Percentiles rank a stretch among this genome's conserved stretches.
Conservation (phyloP, 306 rosid species). For the cucumber (Cucumis sativus) region Cucumber_9930_V3 NC_026660.2:25324501-25325000, state of each 20-base stretch:
- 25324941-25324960: background rate
- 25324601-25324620: too few species aligned
- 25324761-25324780: background rate
- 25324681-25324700: background rate
- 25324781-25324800: background rate
- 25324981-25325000: background rate
- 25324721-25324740: too few species aligned
- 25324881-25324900: background rate
- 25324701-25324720: too few species aligned
- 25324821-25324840: background rate
- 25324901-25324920: background rate
- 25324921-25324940: background rate
- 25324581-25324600: too few species aligned
- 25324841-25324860: background rate
- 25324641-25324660: background rate
- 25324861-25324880: background rate
- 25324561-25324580: too few species aligned
- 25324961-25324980: background rate
- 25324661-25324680: background rate
- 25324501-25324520: too few species aligned
- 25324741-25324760: too few species aligned
- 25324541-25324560: too few species aligned
- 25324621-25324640: background rate
- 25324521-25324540: too few species aligned
- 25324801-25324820: background rate